Base-by-base conservation (phyloP, 2,329 filamentous ascomycete genomes). In the Gnomoniopsis sp. region DNA sequence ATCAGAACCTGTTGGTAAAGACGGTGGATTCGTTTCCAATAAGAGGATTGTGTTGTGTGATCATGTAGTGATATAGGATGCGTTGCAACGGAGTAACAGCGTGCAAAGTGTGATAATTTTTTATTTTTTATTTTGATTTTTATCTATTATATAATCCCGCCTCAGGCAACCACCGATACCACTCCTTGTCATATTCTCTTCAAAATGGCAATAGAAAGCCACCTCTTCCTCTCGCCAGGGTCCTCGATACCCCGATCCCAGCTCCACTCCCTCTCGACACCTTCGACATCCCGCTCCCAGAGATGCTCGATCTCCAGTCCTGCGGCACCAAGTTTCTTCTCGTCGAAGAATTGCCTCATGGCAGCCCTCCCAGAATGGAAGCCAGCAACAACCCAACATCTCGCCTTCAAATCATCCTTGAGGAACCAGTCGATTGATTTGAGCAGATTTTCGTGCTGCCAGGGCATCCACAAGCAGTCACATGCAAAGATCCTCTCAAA, bases 381-480 rank as follows among this genome's bases (percentile, higher is more conserved):
- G 0, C 87, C 88, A 1, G 83, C 87, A 7, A 90, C 78, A n/a
- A 87, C 82, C 73, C 86, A 85, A 53, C 85, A 81, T 36, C 82
- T 76, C 2, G 84, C 81, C 17, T 66, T 70, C 1, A 72, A 65
- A 3, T 67, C 71, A 12, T 70, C 64, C 19, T 70, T 73, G 19
- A 91, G 75, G 67, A 90, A 89, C 71, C 85, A 83, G 6, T 78
- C 71, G 67, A 90, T 83, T 23, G 86, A 89, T 46, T 68, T 71
- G 49, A 80, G 79, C 26, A 91, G 77, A 69, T 86, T 88, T n/a
- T 72, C 78, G 71, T 91, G 89, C 75, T 91, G 82, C 75, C 80
- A 81, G 1, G 84, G 82, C 86, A 91, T 90, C 88, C 88, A 91
- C 58, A 89, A 79, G 67, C 88, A 90, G 72, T 91, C 88, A 62